Conservation (phyloP, 2,329 filamentous ascomycete species). For the Arthrobotrys sinensis region DNA sequence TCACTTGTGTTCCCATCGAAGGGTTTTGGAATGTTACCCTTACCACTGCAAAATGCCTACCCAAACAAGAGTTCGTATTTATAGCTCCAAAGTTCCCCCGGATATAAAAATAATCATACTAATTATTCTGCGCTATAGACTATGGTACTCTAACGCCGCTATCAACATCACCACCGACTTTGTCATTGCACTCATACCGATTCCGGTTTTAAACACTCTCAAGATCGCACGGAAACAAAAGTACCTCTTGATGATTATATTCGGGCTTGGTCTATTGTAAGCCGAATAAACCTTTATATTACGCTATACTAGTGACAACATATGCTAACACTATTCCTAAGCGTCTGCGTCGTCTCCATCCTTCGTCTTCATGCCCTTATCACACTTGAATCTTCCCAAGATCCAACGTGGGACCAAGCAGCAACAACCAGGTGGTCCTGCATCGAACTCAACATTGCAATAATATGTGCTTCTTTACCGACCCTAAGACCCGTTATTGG, state of each 20-base stretch:
- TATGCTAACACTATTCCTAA: slow-evolving; percentile 60
- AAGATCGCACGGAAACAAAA: slow-evolving; percentile 62
- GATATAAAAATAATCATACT: not conserved
- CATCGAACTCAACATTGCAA: slow-evolving; percentile 68
- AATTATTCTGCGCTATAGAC: not conserved
- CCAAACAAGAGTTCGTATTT: slow-evolving; percentile 1
- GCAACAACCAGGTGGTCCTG: slow-evolving; percentile 67
- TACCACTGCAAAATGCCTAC: slow-evolving; percentile 15
- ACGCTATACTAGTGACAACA: too few relatives aligned
- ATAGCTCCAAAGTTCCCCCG: too few relatives aligned
- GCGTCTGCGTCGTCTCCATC: slow-evolving; percentile 66
- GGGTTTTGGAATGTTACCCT: slow-evolving; percentile 20
- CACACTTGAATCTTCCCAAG: slow-evolving; percentile 63
- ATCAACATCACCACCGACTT: slow-evolving; percentile 64
- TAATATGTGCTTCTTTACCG: slow-evolving; percentile 68
- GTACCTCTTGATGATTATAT: slow-evolving; percentile 65
- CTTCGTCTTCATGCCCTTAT: slow-evolving; percentile 66
- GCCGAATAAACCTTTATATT: slow-evolving; percentile 33
- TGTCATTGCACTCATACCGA: slow-evolving; percentile 64
- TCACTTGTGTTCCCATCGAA: slow-evolving; percentile 23
- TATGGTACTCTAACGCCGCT: slow-evolving; percentile 61
- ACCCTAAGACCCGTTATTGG: slow-evolving; percentile 67
- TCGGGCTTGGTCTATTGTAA: slow-evolving; percentile 65
- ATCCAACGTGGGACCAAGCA: slow-evolving; percentile 66
- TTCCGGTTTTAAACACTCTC: slow-evolving; percentile 63